Conservation (phyloP, 768 basidiomycete species). For the Lyophyllum decastes region DNA sequence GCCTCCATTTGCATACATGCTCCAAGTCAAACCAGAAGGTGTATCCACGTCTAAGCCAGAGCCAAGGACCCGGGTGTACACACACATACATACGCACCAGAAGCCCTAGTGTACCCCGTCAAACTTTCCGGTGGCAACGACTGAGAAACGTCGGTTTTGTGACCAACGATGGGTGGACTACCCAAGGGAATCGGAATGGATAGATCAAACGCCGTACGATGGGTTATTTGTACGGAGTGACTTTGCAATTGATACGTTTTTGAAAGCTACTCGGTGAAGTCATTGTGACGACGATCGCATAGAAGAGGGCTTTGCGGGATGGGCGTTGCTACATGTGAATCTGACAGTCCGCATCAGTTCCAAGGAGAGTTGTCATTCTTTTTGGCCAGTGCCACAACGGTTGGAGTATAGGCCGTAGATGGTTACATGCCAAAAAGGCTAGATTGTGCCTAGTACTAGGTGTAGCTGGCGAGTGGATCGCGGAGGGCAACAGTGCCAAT, state of each 20-base stretch:
- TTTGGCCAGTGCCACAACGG: background rate
- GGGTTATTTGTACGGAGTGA: background rate
- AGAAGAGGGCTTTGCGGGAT: background rate
- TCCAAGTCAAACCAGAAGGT: background rate
- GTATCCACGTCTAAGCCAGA: background rate
- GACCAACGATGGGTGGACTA: background rate
- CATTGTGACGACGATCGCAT: background rate
- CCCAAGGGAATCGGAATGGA: background rate
- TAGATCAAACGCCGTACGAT: background rate
- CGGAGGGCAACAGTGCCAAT: background rate
- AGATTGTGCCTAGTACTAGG: background rate
- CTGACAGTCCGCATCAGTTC: background rate
- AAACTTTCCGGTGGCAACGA: background rate
- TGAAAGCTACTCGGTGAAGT: background rate
- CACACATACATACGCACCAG: background rate
- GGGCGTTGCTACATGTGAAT: background rate
- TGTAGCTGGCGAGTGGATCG: too few species aligned
- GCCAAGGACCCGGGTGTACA: background rate
- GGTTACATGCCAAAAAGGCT: background rate
- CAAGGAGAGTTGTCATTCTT: background rate
- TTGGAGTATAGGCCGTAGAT: background rate
- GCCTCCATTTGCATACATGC: background rate
- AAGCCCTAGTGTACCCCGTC: background rate
- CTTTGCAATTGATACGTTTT: background rate
- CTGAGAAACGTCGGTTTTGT: background rate